Base-by-base conservation (phyloP, 305 asterid species). In the Ilex paraguariensis region DNA sequence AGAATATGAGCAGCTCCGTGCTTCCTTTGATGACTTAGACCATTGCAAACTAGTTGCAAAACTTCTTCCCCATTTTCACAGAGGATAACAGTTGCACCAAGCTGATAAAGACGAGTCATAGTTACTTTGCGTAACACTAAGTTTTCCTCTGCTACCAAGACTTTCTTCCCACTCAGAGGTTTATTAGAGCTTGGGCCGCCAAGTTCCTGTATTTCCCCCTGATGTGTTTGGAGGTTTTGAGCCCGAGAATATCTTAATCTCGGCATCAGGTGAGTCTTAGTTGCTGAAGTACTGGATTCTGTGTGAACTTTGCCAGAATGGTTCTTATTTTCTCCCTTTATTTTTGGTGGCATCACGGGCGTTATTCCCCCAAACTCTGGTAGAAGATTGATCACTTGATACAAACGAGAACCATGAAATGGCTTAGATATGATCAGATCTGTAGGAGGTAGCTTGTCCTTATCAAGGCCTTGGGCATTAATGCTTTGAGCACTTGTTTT, bases 341-440 rank as follows among this genome's bases (percentile, higher is more conserved):
- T 39, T 16, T 40, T 31, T 21, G 54, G 56, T 10, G n/a, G 56
- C 28, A 16, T 52, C 13, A 1, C 7, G 15, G 36, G 59, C 36
- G 3, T 4, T 15, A 58, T 13, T 10, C 71, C 75, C 0, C 80
- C 78, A 16, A 81, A 79, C 62, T 79, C 87, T 0, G 82, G 90
- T 30, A 84, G 56, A 50, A 81, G 84, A 10, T 54, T 45, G 7
- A 84, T 69, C 5, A 68, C 40, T 46, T 66, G 75, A 36, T 73
- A 60, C 65, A 84, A 58, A 16, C 87, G 77, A 0, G 87, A 81
- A 11, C 90, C 90, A 53, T 84, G 87, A 12, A 84, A 66, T 7
- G 90, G 85, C 71, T 75, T 81, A 3, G 75, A 66, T 36, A 81
- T 58, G 39, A 79, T 57, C 33, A 81, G 31, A 71, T 84, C 87